Conservation (phyloP, 192 early-diverging fungal genomes). For the Linnemannia hyalina region DNA sequence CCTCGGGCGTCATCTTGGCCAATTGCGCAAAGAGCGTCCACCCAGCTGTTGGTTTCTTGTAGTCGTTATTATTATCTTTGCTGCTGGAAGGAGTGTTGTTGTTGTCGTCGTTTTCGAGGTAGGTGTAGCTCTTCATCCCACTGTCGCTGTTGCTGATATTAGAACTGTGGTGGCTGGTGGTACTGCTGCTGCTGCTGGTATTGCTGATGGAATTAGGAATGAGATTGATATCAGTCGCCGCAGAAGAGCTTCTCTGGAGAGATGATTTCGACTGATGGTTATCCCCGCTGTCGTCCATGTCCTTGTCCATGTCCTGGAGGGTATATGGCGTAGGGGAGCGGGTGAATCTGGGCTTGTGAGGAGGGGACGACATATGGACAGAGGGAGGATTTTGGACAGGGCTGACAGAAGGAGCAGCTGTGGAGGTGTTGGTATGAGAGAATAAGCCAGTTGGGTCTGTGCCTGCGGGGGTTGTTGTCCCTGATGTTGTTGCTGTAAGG, state of each 20-base stretch:
- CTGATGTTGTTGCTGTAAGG: background rate
- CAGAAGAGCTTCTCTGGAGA: background rate
- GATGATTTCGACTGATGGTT: background rate
- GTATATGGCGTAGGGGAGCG: slow-evolving; percentile 25
- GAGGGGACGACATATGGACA: background rate
- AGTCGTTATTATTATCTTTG: background rate
- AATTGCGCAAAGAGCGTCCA: slow-evolving; percentile 11
- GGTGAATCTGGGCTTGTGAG: slow-evolving; percentile 4
- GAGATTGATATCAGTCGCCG: background rate
- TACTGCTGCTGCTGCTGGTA: background rate
- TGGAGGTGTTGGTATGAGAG: background rate
- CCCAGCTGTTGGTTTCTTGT: background rate
- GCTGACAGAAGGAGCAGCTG: background rate
- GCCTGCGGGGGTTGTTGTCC: background rate
- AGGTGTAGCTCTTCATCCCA: background rate
- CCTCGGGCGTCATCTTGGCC: slow-evolving; percentile 12
- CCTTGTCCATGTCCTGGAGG: background rate
- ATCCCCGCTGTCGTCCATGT: background rate
- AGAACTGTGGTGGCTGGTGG: background rate
- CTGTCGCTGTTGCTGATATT: background rate
- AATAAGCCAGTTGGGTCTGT: background rate
- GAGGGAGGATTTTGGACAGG: background rate
- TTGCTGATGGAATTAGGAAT: background rate
- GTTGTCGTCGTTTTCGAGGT: background rate
- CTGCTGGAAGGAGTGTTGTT: background rate